These are phyloP conservation scores for Mucuna pruriens DNA, from an alignment of 306 rosid genomes.

Conservation along the genomic window DNA sequence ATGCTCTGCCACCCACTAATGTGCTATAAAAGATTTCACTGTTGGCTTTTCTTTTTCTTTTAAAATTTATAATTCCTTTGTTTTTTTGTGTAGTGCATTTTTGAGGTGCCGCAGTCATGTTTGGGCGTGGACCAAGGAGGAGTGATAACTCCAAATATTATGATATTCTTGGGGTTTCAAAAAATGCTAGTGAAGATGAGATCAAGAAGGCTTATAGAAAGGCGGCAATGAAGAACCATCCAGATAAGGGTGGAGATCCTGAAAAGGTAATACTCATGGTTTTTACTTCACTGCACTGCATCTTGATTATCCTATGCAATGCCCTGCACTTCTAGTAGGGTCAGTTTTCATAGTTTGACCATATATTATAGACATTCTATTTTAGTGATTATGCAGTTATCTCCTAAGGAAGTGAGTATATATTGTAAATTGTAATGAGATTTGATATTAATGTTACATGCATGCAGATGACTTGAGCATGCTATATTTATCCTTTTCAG, in stretches of 20 bases:
- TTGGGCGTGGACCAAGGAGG: slow-evolving; percentile 69
- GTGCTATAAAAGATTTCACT: not conserved
- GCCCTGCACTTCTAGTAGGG: not conserved
- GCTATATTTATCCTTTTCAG: not conserved
- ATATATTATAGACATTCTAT: not conserved
- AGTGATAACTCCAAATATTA: slow-evolving; percentile 75
- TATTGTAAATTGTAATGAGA: not conserved
- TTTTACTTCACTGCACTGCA: not conserved
- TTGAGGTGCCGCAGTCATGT: slow-evolving; percentile 59
- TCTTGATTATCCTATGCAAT: slow-evolving; percentile 6
- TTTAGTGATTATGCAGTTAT: not conserved
- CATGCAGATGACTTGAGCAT: slow-evolving; percentile 10
- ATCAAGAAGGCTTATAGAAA: slow-evolving; percentile 78
- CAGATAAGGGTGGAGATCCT: slow-evolving; percentile 89
- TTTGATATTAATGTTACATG: not conserved
- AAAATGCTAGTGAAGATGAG: slow-evolving; percentile 68
- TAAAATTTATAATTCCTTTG: not conserved
- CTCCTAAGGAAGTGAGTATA: not conserved
- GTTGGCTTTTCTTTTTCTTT: not conserved
- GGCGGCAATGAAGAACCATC: slow-evolving; percentile 83
- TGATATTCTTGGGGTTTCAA: slow-evolving; percentile 71
- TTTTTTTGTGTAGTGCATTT: slow-evolving; percentile 7
- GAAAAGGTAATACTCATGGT: slow-evolving; percentile 61
- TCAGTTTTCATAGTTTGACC: not conserved
- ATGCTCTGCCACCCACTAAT: not conserved